phyloP scores from a whole-genome alignment of 257 asterid genomes.

The Penstemon eatonii region DNA sequence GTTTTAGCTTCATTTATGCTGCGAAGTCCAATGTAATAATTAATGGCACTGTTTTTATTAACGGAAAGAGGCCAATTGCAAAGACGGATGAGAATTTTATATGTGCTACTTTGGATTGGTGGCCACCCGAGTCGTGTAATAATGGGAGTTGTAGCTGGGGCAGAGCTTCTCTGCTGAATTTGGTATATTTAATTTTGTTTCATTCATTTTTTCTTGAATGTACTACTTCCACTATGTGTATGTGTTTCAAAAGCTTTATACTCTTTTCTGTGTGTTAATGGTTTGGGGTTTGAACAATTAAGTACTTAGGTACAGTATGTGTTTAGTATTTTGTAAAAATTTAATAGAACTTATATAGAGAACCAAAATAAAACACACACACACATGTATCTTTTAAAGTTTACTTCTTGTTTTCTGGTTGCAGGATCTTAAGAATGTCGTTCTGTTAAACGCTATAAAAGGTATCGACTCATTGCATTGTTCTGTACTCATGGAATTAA shows the following conservation, averaged over 20 bases:
- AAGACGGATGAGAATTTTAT: conserved; percentile 59
- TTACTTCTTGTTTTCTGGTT: conserved; percentile 25
- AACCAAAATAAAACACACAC: no score
- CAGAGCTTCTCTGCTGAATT: conserved; percentile 69
- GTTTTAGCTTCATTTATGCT: conserved; percentile 27
- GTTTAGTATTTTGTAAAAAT: no score
- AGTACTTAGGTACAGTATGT: no score
- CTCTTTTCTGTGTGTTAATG: no score
- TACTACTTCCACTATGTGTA: conserved; percentile 4
- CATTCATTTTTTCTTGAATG: neutral
- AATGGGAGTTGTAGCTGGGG: conserved; percentile 89
- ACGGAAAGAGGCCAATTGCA: conserved; percentile 54
- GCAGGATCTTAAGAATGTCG: conserved; percentile 72
- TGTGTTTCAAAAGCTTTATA: neutral
- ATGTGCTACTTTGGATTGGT: conserved; percentile 93
- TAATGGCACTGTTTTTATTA: conserved; percentile 46
- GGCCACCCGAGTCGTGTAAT: conserved; percentile 89
- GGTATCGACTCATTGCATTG: conserved; percentile 39
- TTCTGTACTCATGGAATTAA: conserved; percentile 2
- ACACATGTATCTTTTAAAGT: neutral
- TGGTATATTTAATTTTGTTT: conserved; percentile 40
- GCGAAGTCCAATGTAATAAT: conserved; percentile 28
- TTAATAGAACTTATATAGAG: no score
- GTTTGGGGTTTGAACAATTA: no score
- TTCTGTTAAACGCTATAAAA: conserved; percentile 72